These are phyloP conservation scores for Lomentospora prolificans DNA, from an alignment of 2,329 filamentous ascomycete genomes.

Conservation along the genomic window DNA sequence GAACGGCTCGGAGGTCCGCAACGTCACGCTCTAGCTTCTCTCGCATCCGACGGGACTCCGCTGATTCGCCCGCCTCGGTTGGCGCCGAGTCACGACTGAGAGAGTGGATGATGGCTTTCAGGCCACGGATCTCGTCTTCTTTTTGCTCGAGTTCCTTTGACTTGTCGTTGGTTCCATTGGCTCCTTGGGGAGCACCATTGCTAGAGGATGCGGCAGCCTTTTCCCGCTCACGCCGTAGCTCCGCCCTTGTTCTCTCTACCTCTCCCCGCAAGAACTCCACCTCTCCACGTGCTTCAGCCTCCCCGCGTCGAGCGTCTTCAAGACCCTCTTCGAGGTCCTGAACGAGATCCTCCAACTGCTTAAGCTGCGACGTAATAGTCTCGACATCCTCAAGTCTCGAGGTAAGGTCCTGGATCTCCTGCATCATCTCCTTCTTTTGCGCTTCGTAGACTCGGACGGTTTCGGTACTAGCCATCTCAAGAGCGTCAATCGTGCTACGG, in stretches of 20 bases:
- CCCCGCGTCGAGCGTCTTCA: constrained; percentile 85
- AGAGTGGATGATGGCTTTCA: constrained; percentile 97
- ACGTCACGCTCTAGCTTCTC: constrained; percentile 75
- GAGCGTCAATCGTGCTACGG: constrained; percentile 88
- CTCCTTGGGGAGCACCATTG: constrained; percentile 24
- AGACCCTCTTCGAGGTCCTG: constrained; percentile 94
- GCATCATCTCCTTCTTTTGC: constrained; percentile 75
- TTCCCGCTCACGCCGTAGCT: constrained; percentile 80
- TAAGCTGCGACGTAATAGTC: constrained; percentile 79
- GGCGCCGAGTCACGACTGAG: constrained; percentile 61
- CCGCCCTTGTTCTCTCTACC: constrained; percentile 81
- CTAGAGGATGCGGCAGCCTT: constrained; percentile 49
- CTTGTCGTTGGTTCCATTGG: constrained; percentile 30
- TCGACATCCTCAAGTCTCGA: constrained; percentile 83
- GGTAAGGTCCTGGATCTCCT: constrained; percentile 73
- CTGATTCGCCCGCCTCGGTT: constrained; percentile 27
- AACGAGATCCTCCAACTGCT: constrained; percentile 90
- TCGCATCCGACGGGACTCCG: constrained; percentile 46
- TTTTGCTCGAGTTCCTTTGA: constrained; percentile 80
- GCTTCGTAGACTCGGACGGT: constrained; percentile 94
- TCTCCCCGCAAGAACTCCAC: constrained; percentile 93
- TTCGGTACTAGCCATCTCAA: constrained; percentile 91
- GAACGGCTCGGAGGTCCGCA: constrained; percentile 60
- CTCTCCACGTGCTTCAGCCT: constrained; percentile 90
- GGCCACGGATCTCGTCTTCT: constrained; percentile 91